Base-by-base conservation (phyloP, 2,329 filamentous ascomycete genomes). In the Sporothrix phasma region DNA sequence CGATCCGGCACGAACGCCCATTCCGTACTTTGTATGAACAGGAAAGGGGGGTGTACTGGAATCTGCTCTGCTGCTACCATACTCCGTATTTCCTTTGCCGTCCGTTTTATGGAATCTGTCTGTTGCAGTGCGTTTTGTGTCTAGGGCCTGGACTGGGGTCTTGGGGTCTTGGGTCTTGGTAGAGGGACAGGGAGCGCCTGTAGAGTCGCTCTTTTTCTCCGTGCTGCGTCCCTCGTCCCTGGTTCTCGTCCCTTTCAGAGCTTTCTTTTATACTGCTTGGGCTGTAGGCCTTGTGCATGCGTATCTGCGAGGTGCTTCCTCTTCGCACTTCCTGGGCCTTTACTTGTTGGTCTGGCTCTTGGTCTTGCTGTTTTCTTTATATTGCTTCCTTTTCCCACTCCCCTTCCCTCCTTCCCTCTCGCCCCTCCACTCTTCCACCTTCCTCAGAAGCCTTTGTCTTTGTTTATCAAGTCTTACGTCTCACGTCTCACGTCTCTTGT, bases 311-410 rank as follows among this genome's bases (percentile, higher is more conserved):
- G 56, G 39, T 59, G 15, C 39, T 8, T 34, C 24, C 17, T 31
- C 17, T 29, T 58, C 53, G 41, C 22, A 37, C 47, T 26, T 15
- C 41, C 53, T 26, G 41, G 10, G 13, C 5, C 41, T 63, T 19
- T 43, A n/a, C 37, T 43, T 19, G 43, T 26, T 15, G 43, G 31
- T 59, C 13, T n/a, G n/a, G 17, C 31, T 24, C 37, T 59, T 46
- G 29, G 39, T 63, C 43, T 37, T 58, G 24, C 61, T 60, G 22
- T 61, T 47, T 58, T 59, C 62, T 64, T 64, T 64, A 64, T 64
- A 64, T 64, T 60, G 46, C 62, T 61, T 64, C 56, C 46, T 46
- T 45, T 49, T 64, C 56, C 62, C 62, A 64, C 62, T 56, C 54
- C 43, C n/a, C 34, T 59, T 37, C n/a, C 10, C 19, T 37, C 59